Conservation (phyloP, 2,329 filamentous ascomycete species). For the Botrytis deweyae region DNA sequence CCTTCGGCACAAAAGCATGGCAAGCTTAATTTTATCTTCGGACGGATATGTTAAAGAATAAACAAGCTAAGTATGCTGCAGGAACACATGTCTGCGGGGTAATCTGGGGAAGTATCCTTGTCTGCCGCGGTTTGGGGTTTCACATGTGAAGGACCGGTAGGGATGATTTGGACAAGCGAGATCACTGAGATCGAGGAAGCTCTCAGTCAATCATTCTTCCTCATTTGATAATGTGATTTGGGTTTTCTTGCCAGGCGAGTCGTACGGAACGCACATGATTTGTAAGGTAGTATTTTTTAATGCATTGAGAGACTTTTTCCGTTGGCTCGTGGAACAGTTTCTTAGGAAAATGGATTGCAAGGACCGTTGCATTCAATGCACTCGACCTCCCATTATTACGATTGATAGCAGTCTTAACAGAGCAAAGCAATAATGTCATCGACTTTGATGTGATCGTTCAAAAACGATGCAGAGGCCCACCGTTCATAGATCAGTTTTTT, state of each 20-base stretch:
- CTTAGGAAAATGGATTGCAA: not conserved
- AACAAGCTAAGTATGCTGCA: not conserved
- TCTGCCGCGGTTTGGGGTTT: constrained; percentile 3
- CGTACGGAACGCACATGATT: not conserved
- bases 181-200: not conserved
- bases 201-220: not conserved
- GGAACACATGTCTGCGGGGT: constrained; percentile 14
- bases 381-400: accelerated
- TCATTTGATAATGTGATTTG: not conserved
- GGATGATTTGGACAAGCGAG: not conserved
- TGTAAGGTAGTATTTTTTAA: not conserved
- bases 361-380: not conserved
- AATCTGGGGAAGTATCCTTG: constrained; percentile 5
- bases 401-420: not conserved
- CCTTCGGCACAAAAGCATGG: not conserved
- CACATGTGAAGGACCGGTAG: not conserved
- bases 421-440: not conserved
- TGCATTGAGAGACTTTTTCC: not conserved
- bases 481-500: not conserved
- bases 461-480: not conserved
- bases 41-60: not conserved
- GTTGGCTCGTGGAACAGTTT: not conserved
- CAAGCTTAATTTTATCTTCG: not conserved
- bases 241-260: not conserved
- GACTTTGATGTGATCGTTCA: not conserved